Conservation (phyloP, 2,329 filamentous ascomycete species). For the Sclerotinia borealis region DNA sequence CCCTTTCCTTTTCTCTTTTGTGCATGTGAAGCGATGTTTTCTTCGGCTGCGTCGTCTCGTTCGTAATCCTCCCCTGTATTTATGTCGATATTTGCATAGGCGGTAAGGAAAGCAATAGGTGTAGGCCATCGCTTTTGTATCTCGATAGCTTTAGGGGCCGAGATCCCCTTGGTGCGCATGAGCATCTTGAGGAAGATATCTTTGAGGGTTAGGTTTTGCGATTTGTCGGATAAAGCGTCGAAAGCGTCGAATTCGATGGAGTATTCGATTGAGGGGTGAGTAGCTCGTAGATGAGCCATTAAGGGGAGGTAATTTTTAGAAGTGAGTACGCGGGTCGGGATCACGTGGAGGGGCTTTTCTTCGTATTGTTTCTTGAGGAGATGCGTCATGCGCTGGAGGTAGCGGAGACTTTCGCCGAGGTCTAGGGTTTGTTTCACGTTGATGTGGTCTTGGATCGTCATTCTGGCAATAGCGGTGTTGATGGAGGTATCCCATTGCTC, state of each 20-base stretch:
- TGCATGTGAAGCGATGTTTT: too few relatives aligned
- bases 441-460: constrained; percentile 72
- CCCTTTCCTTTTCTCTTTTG: background rate
- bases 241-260: constrained; percentile 66
- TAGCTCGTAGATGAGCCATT: constrained; percentile 51
- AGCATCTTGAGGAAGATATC: constrained; percentile 81
- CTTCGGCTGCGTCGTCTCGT: background rate
- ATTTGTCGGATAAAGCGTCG: constrained; percentile 67
- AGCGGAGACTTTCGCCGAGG: constrained; percentile 72
- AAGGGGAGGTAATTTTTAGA: constrained; percentile 60
- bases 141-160: constrained; percentile 71
- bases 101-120: constrained; percentile 64
- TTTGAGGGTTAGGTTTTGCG: constrained; percentile 63
- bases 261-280: constrained; percentile 36
- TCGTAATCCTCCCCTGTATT: background rate
- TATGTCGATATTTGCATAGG: constrained; percentile 41
- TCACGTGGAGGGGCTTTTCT: constrained; percentile 49
- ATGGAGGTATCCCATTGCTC: constrained; percentile 65
- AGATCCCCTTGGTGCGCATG: constrained; percentile 71
- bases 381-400: constrained; percentile 65
- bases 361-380: constrained; percentile 63
- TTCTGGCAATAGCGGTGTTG: constrained; percentile 66
- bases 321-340: constrained; percentile 60
- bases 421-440: constrained; percentile 72
- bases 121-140: constrained; percentile 76